phyloP scores from a whole-genome alignment of 1,284 basidiomycete genomes.

The Limonomyces culmigenus region DNA sequence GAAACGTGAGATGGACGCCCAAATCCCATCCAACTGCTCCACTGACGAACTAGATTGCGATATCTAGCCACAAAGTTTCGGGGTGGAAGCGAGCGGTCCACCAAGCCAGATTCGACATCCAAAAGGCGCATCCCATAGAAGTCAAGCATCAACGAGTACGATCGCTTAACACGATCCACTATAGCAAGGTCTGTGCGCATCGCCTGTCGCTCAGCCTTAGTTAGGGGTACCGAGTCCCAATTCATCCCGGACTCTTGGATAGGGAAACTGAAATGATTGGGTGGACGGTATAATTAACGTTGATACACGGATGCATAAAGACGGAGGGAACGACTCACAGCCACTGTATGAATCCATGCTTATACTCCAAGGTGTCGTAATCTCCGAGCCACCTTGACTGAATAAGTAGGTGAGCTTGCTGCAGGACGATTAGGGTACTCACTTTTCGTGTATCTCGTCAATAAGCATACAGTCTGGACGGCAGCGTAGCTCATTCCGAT shows the following conservation, averaged over 20 bases:
- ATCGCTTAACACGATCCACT: conserved; percentile 32
- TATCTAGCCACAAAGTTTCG: conserved; percentile 33
- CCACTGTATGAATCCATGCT: conserved; percentile 64
- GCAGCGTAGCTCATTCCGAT: conserved; percentile 37
- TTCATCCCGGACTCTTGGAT: conserved; percentile 60
- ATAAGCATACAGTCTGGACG: conserved; percentile 44
- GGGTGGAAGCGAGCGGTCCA: conserved; percentile 27
- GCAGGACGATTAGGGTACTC: conserved; percentile 2
- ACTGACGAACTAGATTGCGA: conserved; percentile 49
- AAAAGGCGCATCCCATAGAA: conserved; percentile 58
- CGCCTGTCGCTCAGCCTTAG: conserved; percentile 39
- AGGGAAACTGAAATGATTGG: conserved; percentile 56
- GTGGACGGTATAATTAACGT: neutral
- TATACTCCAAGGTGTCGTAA: conserved; percentile 43
- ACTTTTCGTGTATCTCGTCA: conserved; percentile 46
- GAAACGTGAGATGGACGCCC: neutral
- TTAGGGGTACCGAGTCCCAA: conserved; percentile 44
- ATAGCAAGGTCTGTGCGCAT: conserved; percentile 39
- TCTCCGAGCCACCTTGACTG: conserved; percentile 40
- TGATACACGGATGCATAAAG: neutral
- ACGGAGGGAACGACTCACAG: conserved; percentile 30
- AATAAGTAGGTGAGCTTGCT: conserved; percentile 2
- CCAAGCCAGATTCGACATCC: conserved; percentile 35
- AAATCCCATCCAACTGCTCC: neutral
- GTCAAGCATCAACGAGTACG: conserved; percentile 56